Evolutionary conservation across 208 protist species (phyloP), one percentile per base, ranked within the genome.

Genomic region (Giardia duodenalis): DNA sequence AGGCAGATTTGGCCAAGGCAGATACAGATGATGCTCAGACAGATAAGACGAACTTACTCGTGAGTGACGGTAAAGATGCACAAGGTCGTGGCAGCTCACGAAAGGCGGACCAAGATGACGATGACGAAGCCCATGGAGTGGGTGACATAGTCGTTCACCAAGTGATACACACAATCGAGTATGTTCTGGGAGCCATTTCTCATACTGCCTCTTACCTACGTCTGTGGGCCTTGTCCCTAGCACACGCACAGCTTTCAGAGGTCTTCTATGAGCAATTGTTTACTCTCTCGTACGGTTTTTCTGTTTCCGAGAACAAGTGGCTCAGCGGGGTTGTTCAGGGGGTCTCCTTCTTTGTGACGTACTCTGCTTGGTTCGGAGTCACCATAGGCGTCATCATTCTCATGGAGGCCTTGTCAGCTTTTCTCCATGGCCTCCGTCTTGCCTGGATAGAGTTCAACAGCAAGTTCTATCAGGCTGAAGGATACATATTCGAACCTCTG

Each of bases 131-230:
- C 46, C 30, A 47, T 94, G 96, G 97, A 67, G 96, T 99, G 87
- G 94, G 95, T 91, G 98, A 99, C 93, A 94, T 98, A 0, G 94
- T 98, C 47, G 97, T 99, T 93, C 96, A 99, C 93, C 97, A 99
- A 94, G 94, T 98, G 46, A 99, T 99, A 94, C 98, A 99, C 95
- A 99, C 98, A 46, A 99, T 99, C 93, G 99, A 99, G 95, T 99
- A 98, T 93, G 96, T 98, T 47, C 96, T 99, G 0, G 97, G 98
- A 43, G 96, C 95, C 93, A 97, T 99, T 86, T 99, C 98, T 2
- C 99, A 99, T 95, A 99, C 99, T 43, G 99, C 99, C 1, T 99
- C 98, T 10, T 99, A 99, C 94, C 96, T 99, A 2, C 97, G 99
- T 95, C 96, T 99, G n/a, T 99, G 98, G 99, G 99, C 98, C 39